phyloP scores from a whole-genome alignment of 768 basidiomycete species.

The Lentinula guzmanii region DNA sequence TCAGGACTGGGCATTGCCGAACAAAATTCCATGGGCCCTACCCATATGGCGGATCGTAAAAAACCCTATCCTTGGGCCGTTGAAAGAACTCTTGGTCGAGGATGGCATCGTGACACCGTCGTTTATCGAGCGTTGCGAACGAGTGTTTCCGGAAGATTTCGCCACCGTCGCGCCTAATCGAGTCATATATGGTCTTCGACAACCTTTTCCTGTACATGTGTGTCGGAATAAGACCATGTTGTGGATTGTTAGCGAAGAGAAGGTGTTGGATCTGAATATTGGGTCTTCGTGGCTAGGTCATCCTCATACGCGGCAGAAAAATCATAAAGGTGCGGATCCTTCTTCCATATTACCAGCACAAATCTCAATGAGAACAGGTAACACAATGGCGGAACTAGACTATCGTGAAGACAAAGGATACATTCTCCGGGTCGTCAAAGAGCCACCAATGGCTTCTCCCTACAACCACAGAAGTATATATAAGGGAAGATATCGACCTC shows the following conservation, averaged over 20 bases:
- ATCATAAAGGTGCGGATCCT: neutral
- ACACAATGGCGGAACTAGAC: neutral
- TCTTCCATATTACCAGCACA: neutral
- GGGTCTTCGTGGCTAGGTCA: constrained; percentile 1
- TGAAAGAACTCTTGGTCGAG: neutral
- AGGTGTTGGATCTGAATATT: constrained; percentile 4
- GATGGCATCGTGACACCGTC: neutral
- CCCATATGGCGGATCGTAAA: constrained; percentile 3
- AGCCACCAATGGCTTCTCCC: neutral
- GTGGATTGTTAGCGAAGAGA: constrained; percentile 3
- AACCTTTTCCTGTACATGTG: constrained; percentile 1
- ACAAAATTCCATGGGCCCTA: constrained; percentile 3
- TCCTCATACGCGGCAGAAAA: neutral
- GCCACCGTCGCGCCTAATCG: neutral
- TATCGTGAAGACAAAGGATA: neutral
- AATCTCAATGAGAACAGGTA: neutral
- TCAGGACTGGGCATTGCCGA: constrained; percentile 1
- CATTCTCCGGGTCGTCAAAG: neutral
- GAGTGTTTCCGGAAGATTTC: neutral
- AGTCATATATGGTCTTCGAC: constrained; percentile 1
- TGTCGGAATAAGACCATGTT: neutral
- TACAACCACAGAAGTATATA: neutral
- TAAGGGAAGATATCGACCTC: neutral
- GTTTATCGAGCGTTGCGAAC: constrained; percentile 3
- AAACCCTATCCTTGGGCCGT: neutral